These are phyloP conservation scores for Metschnikowia lachancei DNA, from an alignment of 805 yeast genomes.

Conservation along the genomic window DNA sequence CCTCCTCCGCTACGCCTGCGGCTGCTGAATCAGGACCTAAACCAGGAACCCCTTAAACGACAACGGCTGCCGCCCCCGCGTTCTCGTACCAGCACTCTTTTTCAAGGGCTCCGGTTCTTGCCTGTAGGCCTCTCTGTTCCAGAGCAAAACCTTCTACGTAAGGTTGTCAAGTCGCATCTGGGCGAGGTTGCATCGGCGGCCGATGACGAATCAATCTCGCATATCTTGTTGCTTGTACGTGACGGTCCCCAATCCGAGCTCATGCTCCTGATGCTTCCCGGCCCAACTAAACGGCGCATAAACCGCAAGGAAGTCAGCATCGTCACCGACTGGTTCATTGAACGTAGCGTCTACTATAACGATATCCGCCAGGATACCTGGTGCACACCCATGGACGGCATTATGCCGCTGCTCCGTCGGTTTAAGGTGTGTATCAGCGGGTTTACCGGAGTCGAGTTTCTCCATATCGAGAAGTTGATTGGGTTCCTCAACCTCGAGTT, in stretches of 20 bases:
- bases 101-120: slow-evolving; percentile 42
- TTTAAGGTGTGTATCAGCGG: slow-evolving; percentile 60
- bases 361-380: slow-evolving; percentile 53
- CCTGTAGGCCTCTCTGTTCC: slow-evolving; percentile 40
- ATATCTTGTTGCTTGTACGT: slow-evolving; percentile 32
- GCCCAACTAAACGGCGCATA: slow-evolving; percentile 23
- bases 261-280: slow-evolving; percentile 28
- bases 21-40: too few relatives aligned
- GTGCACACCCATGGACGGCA: slow-evolving; percentile 53
- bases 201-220: slow-evolving; percentile 27
- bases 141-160: slow-evolving; percentile 37
- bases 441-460: slow-evolving; percentile 69
- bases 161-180: slow-evolving; percentile 45
- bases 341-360: slow-evolving; percentile 63
- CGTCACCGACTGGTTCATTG: slow-evolving; percentile 80
- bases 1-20: not conserved
- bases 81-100: slow-evolving; percentile 27
- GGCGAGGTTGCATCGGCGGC: slow-evolving; percentile 33
- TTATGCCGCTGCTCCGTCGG: slow-evolving; percentile 24
- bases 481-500: slow-evolving; percentile 50
- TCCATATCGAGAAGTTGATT: slow-evolving; percentile 68
- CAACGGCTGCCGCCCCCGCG: too few relatives aligned
- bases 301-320: slow-evolving; percentile 26
- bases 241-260: slow-evolving; percentile 28
- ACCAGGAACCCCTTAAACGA: too few relatives aligned